These are phyloP conservation scores for Tolypocladium capitatum DNA, from an alignment of 2,329 filamentous ascomycete genomes.

Conservation along the genomic window DNA sequence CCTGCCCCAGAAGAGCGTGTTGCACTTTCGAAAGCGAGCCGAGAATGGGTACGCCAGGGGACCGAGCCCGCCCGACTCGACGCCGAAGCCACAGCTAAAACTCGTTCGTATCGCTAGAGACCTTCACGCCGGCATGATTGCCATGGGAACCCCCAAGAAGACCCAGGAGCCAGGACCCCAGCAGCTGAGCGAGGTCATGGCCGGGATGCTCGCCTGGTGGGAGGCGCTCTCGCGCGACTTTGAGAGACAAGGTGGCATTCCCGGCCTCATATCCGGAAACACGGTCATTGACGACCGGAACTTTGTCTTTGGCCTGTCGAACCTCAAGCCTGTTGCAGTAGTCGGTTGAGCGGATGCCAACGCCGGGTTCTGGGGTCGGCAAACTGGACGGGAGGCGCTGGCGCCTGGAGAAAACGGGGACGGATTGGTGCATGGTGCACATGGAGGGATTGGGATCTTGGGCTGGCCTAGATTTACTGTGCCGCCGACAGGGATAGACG, in stretches of 20 bases:
- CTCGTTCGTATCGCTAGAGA: background rate
- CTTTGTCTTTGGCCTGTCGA: slow-evolving; percentile 12
- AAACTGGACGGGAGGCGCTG: background rate
- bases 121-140: too few relatives aligned
- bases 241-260: slow-evolving; percentile 19
- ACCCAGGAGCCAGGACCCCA: background rate
- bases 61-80: slow-evolving; percentile 12
- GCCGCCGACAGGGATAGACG: background rate
- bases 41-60: slow-evolving; percentile 5
- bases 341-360: background rate
- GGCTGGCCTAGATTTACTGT: slow-evolving; percentile 2
- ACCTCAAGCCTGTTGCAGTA: background rate
- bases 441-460: slow-evolving; percentile 1
- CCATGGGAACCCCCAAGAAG: background rate
- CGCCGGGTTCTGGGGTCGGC: background rate
- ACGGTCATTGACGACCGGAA: slow-evolving; percentile 26
- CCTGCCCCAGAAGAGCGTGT: slow-evolving; percentile 33
- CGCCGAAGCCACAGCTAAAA: slow-evolving; percentile 10
- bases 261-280: slow-evolving; percentile 21
- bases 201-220: slow-evolving; percentile 21
- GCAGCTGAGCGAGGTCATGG: slow-evolving; percentile 10
- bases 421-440: background rate
- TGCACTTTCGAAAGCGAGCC: slow-evolving; percentile 31
- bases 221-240: slow-evolving; percentile 24
- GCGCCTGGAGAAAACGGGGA: background rate